phyloP scores from a whole-genome alignment of 78 protist species.

The Guillardia theta region DNA sequence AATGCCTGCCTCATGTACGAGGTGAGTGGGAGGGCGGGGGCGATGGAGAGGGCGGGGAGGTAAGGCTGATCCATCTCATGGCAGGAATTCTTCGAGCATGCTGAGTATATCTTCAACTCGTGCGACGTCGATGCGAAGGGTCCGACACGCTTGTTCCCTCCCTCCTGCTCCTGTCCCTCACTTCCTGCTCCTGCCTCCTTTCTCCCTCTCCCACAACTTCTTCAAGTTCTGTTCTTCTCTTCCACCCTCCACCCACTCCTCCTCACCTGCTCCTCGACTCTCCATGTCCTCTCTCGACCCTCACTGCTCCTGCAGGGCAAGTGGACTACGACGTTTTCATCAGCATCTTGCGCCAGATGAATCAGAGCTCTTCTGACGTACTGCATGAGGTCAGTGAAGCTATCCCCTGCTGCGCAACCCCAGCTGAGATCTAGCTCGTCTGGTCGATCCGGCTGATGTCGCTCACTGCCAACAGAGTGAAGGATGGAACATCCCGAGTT shows the following conservation, averaged over 20 bases:
- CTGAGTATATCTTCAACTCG: neutral
- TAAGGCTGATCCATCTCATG: too few species aligned
- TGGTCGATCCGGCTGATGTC: too few species aligned
- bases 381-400: too few species aligned
- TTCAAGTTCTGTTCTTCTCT: neutral
- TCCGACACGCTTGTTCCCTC: neutral
- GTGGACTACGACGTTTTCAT: neutral
- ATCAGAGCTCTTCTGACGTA: neutral
- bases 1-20: neutral
- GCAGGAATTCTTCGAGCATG: constrained; percentile 16
- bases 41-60: too few species aligned
- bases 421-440: too few species aligned
- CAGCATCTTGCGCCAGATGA: neutral
- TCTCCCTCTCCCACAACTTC: neutral
- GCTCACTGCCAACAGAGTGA: too few species aligned
- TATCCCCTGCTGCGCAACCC: too few species aligned
- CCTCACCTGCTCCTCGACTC: neutral
- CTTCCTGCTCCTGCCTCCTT: neutral
- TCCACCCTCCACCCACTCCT: neutral
- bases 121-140: neutral
- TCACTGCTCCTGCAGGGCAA: neutral
- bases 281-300: neutral
- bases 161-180: neutral
- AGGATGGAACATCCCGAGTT: too few species aligned
- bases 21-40: too few species aligned